Evolutionary conservation across 495 filamentous ascomycete genomes (phyloP).

Genomic region (Xylaria sp.): DNA sequence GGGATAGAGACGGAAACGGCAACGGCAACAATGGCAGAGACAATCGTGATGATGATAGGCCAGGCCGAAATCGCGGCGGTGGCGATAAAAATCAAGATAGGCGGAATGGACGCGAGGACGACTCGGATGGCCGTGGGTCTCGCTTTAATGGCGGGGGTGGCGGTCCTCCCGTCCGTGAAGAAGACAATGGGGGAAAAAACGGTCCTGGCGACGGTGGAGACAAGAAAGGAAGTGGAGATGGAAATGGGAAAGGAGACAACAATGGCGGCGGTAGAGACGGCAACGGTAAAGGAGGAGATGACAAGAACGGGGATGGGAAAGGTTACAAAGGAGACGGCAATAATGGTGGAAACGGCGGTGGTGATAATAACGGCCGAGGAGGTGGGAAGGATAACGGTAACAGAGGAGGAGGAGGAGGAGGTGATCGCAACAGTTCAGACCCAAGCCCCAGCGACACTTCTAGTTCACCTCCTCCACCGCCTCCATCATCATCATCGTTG

Average conservation of each 20-base stretch:
- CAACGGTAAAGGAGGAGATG: not conserved
- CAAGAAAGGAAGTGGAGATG: not conserved
- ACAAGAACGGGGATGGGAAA: not conserved
- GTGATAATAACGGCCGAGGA: constrained; percentile 6
- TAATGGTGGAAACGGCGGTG: not conserved
- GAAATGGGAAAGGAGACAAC: not conserved
- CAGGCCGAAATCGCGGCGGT: constrained; percentile 6
- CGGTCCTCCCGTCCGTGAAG: not conserved
- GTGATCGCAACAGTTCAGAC: not conserved
- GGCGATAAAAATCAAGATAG: constrained; percentile 26
- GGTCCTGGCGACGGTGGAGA: not conserved
- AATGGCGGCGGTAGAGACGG: not conserved
- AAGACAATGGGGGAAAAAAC: not conserved
- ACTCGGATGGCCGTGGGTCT: constrained; percentile 15
- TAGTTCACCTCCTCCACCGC: not conserved
- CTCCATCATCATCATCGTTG: too few relatives aligned
- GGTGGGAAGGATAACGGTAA: not conserved
- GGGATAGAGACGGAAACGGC: constrained; percentile 8
- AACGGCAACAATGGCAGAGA: constrained; percentile 26
- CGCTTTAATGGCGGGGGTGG: not conserved
- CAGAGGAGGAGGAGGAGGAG: not conserved
- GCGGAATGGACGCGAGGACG: constrained; percentile 22
- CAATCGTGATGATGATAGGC: not conserved
- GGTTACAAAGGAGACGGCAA: not conserved
- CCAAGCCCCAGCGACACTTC: not conserved